Base-by-base conservation (phyloP, 257 asterid species). In the Ehretia macrophylla region DNA sequence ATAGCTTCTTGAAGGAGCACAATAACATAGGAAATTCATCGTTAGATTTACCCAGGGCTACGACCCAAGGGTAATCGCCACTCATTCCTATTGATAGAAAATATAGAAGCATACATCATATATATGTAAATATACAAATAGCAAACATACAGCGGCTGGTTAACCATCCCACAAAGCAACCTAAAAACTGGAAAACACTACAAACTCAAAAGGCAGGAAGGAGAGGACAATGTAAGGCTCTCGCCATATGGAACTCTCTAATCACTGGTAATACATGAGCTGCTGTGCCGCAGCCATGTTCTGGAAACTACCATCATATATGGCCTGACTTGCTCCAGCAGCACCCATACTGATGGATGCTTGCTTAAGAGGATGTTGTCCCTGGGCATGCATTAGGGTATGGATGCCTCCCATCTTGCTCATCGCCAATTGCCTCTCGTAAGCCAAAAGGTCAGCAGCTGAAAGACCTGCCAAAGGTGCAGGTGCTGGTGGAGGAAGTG, bases 251-350 rank as follows among this genome's bases (percentile, higher is more conserved):
- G 21, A 48, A 1, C 19, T 16, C 18, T 48, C 4, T 48, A 42
- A 60, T 81, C 66, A 85, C 86, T 85, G 90, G 66, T 88, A 88
- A 72, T 85, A 90, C 96, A 90, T 87, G 70, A 90, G 88, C 72
- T 88, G 96, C 79, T 91, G 98, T 39, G 94, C 90, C 37, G 87
- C 88, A 32, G 88, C 94, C 44, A 83, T 73, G n/a, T 73, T 88
- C 85, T 79, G 95, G 70, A 72, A 91, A 39, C 98, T 94, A 14
- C 94, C 88, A 23, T 91, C 98, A 17, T 91, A 91, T 51, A 91
- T 85, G 67, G 94, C 94, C 66, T 87, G 96, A 88, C 98, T 90
- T 35, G 76, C 73, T 54, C 82, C 81, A 60, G 77, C 63, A 51
- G 75, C 77, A 56, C 82, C 70, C 76, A 77, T 62, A 13, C 83